A percentile compares a stretch with the other conserved stretches of the same genome.
Evolutionary conservation across 352 stramenopile species (phyloP).

Genomic region (Pythium periplocum): DNA sequence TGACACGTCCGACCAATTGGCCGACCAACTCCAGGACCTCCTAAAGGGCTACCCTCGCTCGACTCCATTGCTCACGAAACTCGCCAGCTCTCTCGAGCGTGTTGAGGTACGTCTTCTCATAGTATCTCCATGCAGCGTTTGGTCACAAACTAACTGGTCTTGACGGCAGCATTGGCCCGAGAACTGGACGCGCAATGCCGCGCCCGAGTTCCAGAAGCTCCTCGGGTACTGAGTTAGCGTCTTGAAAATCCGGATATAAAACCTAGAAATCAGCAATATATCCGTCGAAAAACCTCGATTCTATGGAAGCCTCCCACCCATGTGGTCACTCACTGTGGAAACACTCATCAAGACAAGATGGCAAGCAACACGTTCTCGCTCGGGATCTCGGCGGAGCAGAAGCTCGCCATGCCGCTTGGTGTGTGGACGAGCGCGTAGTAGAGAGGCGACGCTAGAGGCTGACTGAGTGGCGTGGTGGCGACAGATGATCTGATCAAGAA

Average conservation of each 20-base stretch:
- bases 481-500: constrained; percentile 9
- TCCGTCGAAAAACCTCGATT: neutral
- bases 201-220: constrained; percentile 54
- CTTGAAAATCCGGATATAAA: no score
- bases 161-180: constrained; percentile 60
- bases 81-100: constrained; percentile 40
- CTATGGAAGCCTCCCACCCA: neutral
- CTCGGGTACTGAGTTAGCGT: constrained; percentile 22
- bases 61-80: constrained; percentile 35
- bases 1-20: constrained; percentile 45
- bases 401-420: constrained; percentile 24
- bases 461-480: neutral
- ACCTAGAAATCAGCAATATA: no score
- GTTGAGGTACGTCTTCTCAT: constrained; percentile 38
- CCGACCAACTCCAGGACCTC: constrained; percentile 52
- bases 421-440: neutral
- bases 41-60: constrained; percentile 45
- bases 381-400: constrained; percentile 22
- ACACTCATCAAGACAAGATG: no score
- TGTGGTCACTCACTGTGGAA: neutral
- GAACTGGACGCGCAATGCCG: constrained; percentile 62
- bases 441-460: neutral
- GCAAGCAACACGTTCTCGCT: constrained; percentile 11
- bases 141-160: no score
- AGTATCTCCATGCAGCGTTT: no score